Evolutionary conservation across 371 early-diverging fungal genomes (phyloP).

Genomic region (Mucor circinelloides): DNA sequence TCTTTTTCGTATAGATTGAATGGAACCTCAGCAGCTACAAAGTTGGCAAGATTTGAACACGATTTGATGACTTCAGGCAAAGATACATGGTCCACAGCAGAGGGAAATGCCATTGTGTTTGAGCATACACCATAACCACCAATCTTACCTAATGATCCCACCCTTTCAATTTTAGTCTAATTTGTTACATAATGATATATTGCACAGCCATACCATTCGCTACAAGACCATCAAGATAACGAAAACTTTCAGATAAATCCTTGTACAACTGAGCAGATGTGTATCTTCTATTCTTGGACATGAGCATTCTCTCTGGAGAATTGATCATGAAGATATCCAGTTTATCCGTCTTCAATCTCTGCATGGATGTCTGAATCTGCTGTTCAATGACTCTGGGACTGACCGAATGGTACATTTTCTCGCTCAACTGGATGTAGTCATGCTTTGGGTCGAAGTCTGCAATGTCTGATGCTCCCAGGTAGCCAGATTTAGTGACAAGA

Average conservation of each 20-base stretch:
- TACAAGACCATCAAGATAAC: constrained; percentile 68
- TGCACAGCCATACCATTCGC: constrained; percentile 35
- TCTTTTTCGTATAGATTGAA: constrained; percentile 81
- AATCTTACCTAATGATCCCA: constrained; percentile 47
- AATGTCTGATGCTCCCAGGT: constrained; percentile 41
- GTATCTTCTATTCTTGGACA: constrained; percentile 48
- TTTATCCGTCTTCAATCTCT: constrained; percentile 57
- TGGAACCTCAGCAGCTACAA: constrained; percentile 70
- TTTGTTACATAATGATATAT: background rate
- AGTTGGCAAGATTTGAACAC: constrained; percentile 48
- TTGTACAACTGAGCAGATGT: constrained; percentile 54
- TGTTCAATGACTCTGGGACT: constrained; percentile 62
- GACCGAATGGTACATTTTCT: constrained; percentile 66
- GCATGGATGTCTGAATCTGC: constrained; percentile 63
- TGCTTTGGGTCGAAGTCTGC: constrained; percentile 14
- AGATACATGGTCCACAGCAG: constrained; percentile 65
- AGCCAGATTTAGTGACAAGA: constrained; percentile 76
- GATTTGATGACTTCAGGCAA: constrained; percentile 37
- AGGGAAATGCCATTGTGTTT: constrained; percentile 64
- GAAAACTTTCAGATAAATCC: constrained; percentile 59
- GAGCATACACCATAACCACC: constrained; percentile 76
- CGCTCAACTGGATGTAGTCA: constrained; percentile 57
- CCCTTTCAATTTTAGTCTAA: background rate
- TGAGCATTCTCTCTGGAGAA: constrained; percentile 77
- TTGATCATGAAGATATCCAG: constrained; percentile 81